phyloP scores from a whole-genome alignment of 2,329 filamentous ascomycete genomes.

The Calonectria pseudoreteaudii region DNA sequence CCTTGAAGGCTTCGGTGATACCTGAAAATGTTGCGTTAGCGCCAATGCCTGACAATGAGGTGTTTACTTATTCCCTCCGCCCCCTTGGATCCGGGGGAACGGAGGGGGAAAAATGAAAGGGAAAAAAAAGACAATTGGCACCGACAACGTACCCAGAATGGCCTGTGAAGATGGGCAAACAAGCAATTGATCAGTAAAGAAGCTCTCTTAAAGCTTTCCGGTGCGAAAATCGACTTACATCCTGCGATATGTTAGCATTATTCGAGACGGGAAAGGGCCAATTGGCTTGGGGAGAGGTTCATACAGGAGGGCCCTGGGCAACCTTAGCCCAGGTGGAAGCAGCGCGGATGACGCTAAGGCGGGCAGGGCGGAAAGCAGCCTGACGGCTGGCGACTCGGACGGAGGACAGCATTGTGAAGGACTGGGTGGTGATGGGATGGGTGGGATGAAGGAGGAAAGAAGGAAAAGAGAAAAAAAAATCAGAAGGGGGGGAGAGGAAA shows the following conservation, averaged over 20 bases:
- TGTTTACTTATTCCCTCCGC: constrained; percentile 26
- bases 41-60: constrained; percentile 20
- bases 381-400: constrained; percentile 66
- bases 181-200: constrained; percentile 38
- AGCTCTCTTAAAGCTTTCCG: constrained; percentile 28
- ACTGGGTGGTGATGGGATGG: constrained; percentile 27
- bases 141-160: constrained; percentile 73
- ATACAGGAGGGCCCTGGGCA: constrained; percentile 92
- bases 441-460: constrained; percentile 26
- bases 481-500: constrained; percentile 19
- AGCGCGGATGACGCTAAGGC: constrained; percentile 60
- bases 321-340: constrained; percentile 92
- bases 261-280: constrained; percentile 23
- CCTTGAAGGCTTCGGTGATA: constrained; percentile 99
- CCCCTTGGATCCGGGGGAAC: constrained; percentile 19
- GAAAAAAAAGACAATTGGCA: constrained; percentile 26
- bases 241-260: constrained; percentile 44
- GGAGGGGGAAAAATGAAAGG: constrained; percentile 28
- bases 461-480: constrained; percentile 8
- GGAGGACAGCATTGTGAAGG: constrained; percentile 65
- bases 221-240: constrained; percentile 48
- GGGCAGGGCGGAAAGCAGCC: constrained; percentile 55
- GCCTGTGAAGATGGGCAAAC: constrained; percentile 61
- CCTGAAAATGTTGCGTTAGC: constrained; percentile 58
- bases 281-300: constrained; percentile 51